A percentile compares a stretch with the other conserved stretches of the same genome.
Evolutionary conservation across 371 early-diverging fungal genomes (phyloP).

Genomic region (Coemansia sp.): DNA sequence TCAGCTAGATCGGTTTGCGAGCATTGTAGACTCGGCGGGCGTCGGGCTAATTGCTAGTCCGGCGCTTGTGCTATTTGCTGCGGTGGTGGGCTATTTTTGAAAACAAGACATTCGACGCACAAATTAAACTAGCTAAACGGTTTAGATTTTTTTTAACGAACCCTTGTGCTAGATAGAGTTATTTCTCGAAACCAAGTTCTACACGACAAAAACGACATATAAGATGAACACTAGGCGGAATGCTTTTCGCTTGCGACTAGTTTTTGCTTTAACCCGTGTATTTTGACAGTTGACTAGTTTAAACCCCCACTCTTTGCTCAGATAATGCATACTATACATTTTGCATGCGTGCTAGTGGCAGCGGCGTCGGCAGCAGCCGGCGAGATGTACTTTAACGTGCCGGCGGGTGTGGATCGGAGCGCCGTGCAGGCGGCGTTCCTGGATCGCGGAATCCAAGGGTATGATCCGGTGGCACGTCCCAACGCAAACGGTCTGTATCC

Average conservation of each 20-base stretch:
- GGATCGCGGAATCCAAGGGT: constrained; percentile 30
- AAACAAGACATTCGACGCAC: no score
- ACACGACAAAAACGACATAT: neutral
- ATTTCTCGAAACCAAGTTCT: neutral
- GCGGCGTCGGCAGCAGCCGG: constrained; percentile 13
- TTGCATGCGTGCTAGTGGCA: constrained; percentile 21
- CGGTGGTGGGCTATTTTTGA: constrained; percentile 3
- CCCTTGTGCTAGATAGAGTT: neutral
- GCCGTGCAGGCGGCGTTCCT: constrained; percentile 24
- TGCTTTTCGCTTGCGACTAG: no score
- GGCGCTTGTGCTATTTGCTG: neutral
- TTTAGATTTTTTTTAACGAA: neutral
- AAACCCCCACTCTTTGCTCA: no score
- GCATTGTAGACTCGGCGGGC: neutral
- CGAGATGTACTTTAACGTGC: constrained; percentile 36
- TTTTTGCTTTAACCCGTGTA: neutral
- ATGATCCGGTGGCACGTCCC: constrained; percentile 15
- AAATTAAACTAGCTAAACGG: no score
- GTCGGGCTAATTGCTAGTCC: neutral
- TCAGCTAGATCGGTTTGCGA: neutral
- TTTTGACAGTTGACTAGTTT: neutral
- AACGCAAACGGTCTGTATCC: constrained; percentile 19
- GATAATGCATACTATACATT: constrained; percentile 22
- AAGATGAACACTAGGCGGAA: no score
- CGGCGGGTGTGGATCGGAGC: constrained; percentile 20